Percentiles rank a stretch among this genome's conserved stretches.
Evolutionary conservation across 441 rosid species (phyloP).

Genomic region (Flueggea neowawraea): DNA sequence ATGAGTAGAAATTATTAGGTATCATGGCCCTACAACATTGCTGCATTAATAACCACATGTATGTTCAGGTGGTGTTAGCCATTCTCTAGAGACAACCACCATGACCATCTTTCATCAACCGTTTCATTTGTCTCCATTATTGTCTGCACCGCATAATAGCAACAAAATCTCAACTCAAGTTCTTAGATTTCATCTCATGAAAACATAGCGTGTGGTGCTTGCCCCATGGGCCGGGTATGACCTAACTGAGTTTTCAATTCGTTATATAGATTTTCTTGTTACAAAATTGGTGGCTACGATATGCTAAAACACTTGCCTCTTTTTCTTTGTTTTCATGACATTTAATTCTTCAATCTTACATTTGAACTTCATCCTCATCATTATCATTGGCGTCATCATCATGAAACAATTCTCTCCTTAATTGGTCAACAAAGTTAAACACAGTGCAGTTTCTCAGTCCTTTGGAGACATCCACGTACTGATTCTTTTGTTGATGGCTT

Average conservation of each 20-base stretch:
- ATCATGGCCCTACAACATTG: conserved; percentile 16
- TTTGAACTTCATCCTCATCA: no score
- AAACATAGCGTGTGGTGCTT: conserved; percentile 33
- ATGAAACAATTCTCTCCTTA: no score
- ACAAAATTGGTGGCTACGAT: neutral
- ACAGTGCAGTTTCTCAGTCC: no score
- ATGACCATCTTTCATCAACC: conserved; percentile 19
- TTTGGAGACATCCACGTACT: no score
- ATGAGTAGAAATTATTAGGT: conserved; percentile 2
- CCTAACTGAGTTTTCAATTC: conserved; percentile 10
- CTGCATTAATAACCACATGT: conserved; percentile 29
- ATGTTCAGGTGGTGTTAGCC: conserved; percentile 23
- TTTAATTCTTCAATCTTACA: no score
- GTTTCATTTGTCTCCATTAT: conserved; percentile 26
- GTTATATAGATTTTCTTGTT: conserved; percentile 12
- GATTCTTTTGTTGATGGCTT: no score
- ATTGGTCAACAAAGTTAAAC: no score
- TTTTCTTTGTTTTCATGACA: no score
- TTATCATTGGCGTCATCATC: no score
- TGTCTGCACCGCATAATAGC: conserved; percentile 13
- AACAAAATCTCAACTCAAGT: neutral
- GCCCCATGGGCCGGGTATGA: conserved; percentile 4
- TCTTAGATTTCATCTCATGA: conserved; percentile 3
- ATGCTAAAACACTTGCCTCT: neutral
- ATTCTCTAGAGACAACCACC: conserved; percentile 22